Conservation (phyloP, 2,329 filamentous ascomycete species). For the Colletotrichum plurivorum region DNA sequence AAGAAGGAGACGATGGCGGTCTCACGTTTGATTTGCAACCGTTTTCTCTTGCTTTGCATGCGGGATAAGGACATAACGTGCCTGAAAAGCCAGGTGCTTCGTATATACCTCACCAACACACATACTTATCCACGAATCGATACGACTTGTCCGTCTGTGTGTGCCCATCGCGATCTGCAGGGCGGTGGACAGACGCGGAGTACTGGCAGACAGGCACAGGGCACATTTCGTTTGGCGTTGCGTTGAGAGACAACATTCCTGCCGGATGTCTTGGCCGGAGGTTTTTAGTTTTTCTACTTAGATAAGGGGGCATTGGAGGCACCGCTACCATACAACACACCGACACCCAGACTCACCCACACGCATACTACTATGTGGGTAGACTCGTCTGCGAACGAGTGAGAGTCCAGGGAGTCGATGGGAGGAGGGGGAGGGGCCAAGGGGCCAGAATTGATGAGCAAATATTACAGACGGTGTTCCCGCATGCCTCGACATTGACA, state of each 20-base stretch:
- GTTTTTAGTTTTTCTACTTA: slow-evolving; percentile 13
- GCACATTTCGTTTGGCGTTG: slow-evolving; percentile 32
- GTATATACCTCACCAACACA: slow-evolving; percentile 20
- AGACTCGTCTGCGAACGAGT: slow-evolving; percentile 18
- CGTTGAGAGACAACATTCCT: slow-evolving; percentile 41
- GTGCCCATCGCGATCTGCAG: slow-evolving; percentile 23
- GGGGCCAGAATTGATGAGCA: slow-evolving; percentile 26
- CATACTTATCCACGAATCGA: slow-evolving; percentile 15
- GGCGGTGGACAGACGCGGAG: slow-evolving; percentile 13
- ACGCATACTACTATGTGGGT: background rate
- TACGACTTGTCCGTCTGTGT: background rate
- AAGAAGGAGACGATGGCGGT: background rate
- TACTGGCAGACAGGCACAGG: background rate
- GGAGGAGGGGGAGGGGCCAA: background rate
- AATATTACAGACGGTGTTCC: slow-evolving; percentile 9
- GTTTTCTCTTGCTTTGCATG: slow-evolving; percentile 10
- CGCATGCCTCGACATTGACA: slow-evolving; percentile 10
- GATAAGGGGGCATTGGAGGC: slow-evolving; percentile 30
- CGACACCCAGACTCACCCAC: too few relatives aligned
- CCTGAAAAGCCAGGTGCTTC: slow-evolving; percentile 4
- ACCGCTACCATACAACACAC: background rate
- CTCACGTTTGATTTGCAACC: slow-evolving; percentile 22
- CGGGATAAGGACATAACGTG: slow-evolving; percentile 15
- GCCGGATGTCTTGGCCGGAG: slow-evolving; percentile 32
- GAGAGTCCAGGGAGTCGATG: slow-evolving; percentile 21